These are phyloP conservation scores for Nepenthes gracilis DNA, from an alignment of 148 eudicot genomes.

Conservation along the genomic window DNA sequence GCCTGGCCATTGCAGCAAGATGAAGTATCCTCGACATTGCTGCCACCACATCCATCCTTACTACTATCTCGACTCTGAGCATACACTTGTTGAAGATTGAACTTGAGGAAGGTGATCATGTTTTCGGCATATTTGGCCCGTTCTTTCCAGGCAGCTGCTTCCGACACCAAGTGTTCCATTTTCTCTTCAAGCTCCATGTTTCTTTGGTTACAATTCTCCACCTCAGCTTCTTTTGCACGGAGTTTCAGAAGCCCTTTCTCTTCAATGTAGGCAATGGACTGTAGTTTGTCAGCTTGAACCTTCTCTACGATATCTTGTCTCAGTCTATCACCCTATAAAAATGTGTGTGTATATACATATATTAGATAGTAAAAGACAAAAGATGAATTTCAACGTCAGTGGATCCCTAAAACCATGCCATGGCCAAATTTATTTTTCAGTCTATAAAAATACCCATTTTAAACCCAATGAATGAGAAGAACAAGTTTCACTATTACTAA, in stretches of 20 bases:
- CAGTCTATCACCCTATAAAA: conserved; percentile 35
- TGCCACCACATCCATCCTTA: conserved; percentile 68
- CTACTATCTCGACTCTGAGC: conserved; percentile 46
- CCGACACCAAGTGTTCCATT: conserved; percentile 37
- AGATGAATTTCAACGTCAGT: background rate
- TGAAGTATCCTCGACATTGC: conserved; percentile 57
- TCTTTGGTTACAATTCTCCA: conserved; percentile 34
- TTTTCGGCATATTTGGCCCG: conserved; percentile 37
- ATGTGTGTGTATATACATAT: background rate
- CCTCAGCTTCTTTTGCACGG: conserved; percentile 38
- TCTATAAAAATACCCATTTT: too few species aligned
- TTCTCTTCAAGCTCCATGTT: conserved; percentile 41
- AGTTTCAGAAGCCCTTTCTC: conserved; percentile 35
- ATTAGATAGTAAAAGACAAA: background rate
- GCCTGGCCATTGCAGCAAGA: conserved; percentile 53
- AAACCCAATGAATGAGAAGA: too few species aligned
- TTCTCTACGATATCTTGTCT: conserved; percentile 41
- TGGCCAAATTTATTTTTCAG: background rate
- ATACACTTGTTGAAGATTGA: conserved; percentile 44
- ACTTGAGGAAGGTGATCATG: conserved; percentile 37
- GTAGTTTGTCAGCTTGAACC: conserved; percentile 45
- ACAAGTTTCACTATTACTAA: too few species aligned
- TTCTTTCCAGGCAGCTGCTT: conserved; percentile 52
- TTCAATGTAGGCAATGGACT: conserved; percentile 35
- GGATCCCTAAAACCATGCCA: background rate